Percentiles rank a stretch among this genome's conserved stretches.
Evolutionary conservation across 495 filamentous ascomycete species (phyloP).

Genomic region (Talaromyces trachyspermus): DNA sequence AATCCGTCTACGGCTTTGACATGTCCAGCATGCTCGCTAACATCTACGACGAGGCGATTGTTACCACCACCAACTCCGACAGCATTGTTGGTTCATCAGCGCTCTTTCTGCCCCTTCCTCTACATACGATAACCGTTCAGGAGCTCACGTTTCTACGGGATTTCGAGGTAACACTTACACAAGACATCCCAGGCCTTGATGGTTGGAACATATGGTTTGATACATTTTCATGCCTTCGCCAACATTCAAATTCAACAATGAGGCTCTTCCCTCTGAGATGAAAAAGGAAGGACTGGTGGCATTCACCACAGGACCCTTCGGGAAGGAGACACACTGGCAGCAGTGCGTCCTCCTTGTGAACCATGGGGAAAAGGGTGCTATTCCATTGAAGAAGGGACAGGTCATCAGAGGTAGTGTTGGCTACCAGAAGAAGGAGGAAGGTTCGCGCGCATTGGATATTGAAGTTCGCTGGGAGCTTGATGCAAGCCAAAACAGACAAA

Average conservation of each 20-base stretch:
- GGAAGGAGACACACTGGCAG: conserved; percentile 49
- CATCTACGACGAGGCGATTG: conserved; percentile 53
- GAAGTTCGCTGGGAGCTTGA: conserved; percentile 39
- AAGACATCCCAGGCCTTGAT: conserved; percentile 50
- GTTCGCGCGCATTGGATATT: conserved; percentile 41
- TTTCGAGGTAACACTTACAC: conserved; percentile 46
- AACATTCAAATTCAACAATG: conserved; percentile 33
- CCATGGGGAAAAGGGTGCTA: conserved; percentile 25
- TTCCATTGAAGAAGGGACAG: conserved; percentile 42
- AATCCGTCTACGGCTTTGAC: conserved; percentile 52
- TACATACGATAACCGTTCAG: conserved; percentile 48
- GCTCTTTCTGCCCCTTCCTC: conserved; percentile 47
- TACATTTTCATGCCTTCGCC: conserved; percentile 51
- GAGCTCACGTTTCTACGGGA: conserved; percentile 51
- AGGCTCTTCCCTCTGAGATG: conserved; percentile 36
- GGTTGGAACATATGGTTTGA: conserved; percentile 61
- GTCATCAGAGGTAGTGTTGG: conserved; percentile 38
- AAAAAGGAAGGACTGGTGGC: conserved; percentile 40
- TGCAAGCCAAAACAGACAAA: conserved; percentile 21
- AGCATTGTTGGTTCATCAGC: conserved; percentile 38
- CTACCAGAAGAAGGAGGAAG: conserved; percentile 41
- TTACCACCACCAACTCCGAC: conserved; percentile 38
- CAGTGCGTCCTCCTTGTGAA: conserved; percentile 42
- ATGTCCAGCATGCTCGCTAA: conserved; percentile 49
- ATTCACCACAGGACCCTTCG: conserved; percentile 48